Percentiles rank a stretch among this genome's conserved stretches.
Conservation (phyloP, 805 yeast species). For the Cyberlindnera mycetangii region DNA sequence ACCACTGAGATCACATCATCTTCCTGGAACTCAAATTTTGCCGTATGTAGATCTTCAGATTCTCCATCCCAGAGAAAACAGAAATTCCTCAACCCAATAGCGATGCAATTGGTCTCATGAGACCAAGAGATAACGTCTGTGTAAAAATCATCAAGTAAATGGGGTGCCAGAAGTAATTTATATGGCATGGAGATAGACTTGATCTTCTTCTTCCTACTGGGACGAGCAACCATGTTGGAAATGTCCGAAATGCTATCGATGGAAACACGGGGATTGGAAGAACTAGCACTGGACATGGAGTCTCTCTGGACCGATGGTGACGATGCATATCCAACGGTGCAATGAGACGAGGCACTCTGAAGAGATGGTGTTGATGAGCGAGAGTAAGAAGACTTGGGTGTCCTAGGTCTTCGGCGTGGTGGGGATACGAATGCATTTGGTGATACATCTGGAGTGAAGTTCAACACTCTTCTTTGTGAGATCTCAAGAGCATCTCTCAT, state of each 20-base stretch:
- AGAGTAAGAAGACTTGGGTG: background rate
- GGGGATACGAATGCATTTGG: conserved; percentile 1
- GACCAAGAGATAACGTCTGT: conserved; percentile 78
- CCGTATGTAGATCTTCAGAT: conserved; percentile 17
- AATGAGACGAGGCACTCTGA: background rate
- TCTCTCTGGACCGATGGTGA: conserved; percentile 1
- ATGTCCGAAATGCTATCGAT: conserved; percentile 11
- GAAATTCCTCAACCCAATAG: conserved; percentile 61
- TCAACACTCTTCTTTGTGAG: conserved; percentile 40
- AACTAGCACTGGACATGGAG: conserved; percentile 2
- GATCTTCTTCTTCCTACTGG: conserved; percentile 25
- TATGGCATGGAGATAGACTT: conserved; percentile 39
- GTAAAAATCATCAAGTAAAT: conserved; percentile 73
- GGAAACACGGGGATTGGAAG: conserved; percentile 8
- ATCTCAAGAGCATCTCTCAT: conserved; percentile 53
- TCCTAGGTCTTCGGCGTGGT: conserved; percentile 1
- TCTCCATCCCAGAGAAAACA: conserved; percentile 62
- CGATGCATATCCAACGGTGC: background rate
- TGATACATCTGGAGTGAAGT: conserved; percentile 22
- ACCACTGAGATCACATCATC: conserved; percentile 52
- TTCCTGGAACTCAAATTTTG: conserved; percentile 7
- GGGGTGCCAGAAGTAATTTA: conserved; percentile 65
- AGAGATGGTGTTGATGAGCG: background rate
- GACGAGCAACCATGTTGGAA: conserved; percentile 11
- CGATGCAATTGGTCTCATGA: conserved; percentile 42